phyloP scores from a whole-genome alignment of 2,329 filamentous ascomycete species.

The Ophiobolus disseminans region DNA sequence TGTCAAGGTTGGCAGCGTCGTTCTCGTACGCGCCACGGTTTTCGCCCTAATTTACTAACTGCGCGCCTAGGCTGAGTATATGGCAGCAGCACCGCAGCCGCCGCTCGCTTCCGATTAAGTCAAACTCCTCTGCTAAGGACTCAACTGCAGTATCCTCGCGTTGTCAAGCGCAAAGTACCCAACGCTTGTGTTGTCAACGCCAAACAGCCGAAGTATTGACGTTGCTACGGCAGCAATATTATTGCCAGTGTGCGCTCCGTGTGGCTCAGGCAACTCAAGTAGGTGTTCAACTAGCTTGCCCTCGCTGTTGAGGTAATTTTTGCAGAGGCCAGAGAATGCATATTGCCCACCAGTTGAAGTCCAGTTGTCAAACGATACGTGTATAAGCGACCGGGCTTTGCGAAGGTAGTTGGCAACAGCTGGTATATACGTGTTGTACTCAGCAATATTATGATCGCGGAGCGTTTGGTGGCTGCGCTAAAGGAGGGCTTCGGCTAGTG shows the following conservation, averaged over 20 bases:
- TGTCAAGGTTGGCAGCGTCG: not conserved
- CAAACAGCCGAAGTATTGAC: not conserved
- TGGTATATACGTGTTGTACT: conserved; percentile 11
- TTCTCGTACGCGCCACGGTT: not conserved
- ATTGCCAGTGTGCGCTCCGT: conserved; percentile 7
- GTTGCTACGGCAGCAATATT: conserved; percentile 4
- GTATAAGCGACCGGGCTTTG: conserved; percentile 9
- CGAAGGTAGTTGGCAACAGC: conserved; percentile 6
- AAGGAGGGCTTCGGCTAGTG: conserved; percentile 5
- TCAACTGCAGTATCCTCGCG: not conserved
- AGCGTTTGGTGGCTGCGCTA: conserved; percentile 21
- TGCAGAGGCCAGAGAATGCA: conserved; percentile 10
- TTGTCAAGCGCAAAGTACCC: conserved; percentile 11
- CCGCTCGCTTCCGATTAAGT: not conserved
- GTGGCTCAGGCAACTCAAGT: conserved; percentile 7
- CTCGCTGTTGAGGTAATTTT: conserved; percentile 7
- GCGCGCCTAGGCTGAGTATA: not conserved
- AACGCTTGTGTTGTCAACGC: not conserved
- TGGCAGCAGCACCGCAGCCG: not conserved
- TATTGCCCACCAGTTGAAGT: conserved; percentile 3
- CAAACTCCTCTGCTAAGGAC: not conserved
- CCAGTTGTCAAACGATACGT: conserved; percentile 7
- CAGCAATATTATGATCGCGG: conserved; percentile 7
- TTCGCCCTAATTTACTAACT: not conserved
- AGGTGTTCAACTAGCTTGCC: conserved; percentile 8